Evolutionary conservation across 768 basidiomycete genomes (phyloP).

Genomic region (Macrocybe gigantea): DNA sequence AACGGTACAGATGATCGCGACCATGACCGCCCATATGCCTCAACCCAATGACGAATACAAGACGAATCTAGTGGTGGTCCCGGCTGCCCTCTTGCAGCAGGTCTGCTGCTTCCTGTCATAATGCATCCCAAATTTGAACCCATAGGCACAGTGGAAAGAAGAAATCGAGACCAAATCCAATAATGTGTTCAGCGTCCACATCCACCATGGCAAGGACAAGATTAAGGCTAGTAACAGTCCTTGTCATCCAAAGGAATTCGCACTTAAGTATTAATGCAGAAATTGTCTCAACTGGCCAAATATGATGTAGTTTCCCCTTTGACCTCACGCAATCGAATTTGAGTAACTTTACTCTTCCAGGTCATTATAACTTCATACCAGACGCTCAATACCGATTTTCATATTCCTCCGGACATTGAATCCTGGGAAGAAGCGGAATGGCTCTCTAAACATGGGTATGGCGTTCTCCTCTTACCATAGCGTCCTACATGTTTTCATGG

Average conservation of each 20-base stretch:
- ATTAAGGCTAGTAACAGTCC: slow-evolving; percentile 32
- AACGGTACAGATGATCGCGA: slow-evolving; percentile 78
- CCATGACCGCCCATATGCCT: slow-evolving; percentile 65
- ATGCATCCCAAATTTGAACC: not conserved
- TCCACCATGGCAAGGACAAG: slow-evolving; percentile 72
- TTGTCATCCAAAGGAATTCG: not conserved
- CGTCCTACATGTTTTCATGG: not conserved
- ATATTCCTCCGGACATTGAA: slow-evolving; percentile 42
- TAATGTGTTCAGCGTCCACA: slow-evolving; percentile 51
- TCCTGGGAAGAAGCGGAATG: slow-evolving; percentile 42
- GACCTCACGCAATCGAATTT: not conserved
- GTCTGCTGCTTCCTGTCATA: slow-evolving; percentile 20
- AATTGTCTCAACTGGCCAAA: slow-evolving; percentile 38
- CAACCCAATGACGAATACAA: slow-evolving; percentile 34
- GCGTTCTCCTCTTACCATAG: not conserved
- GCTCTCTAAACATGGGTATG: slow-evolving; percentile 44
- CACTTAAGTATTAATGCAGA: slow-evolving; percentile 18
- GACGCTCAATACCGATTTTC: slow-evolving; percentile 58
- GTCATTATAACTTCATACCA: slow-evolving; percentile 77
- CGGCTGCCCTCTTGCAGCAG: slow-evolving; percentile 69
- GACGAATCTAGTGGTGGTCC: slow-evolving; percentile 71
- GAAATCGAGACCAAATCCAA: slow-evolving; percentile 68
- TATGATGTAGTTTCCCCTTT: slow-evolving; percentile 38
- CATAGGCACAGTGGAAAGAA: slow-evolving; percentile 53
- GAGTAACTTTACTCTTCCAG: slow-evolving; percentile 21